A percentile compares a stretch with the other conserved stretches of the same genome.
phyloP scores from a whole-genome alignment of 208 protist genomes.

The Leishmania mexicana region DNA sequence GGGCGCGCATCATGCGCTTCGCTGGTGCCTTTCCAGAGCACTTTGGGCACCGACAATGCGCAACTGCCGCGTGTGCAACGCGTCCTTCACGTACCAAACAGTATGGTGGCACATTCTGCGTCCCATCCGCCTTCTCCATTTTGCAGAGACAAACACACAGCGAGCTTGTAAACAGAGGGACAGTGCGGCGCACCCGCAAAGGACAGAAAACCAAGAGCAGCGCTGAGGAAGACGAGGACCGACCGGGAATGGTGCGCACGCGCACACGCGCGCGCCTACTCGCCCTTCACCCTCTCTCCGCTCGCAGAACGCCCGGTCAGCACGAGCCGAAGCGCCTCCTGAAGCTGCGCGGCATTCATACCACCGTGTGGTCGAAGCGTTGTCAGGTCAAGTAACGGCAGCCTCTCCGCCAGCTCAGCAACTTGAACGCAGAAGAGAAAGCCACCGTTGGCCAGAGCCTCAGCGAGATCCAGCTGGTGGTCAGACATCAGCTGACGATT shows the following conservation, averaged over 20 bases:
- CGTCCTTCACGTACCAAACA: background rate
- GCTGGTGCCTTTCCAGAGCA: background rate
- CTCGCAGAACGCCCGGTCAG: conserved; percentile 23
- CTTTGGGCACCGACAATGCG: too few relatives aligned
- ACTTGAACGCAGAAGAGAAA: conserved; percentile 77
- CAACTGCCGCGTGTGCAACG: background rate
- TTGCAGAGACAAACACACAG: background rate
- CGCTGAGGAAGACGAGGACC: background rate
- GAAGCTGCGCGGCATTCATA: conserved; percentile 41
- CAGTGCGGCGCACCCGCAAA: background rate
- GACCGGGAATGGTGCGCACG: background rate
- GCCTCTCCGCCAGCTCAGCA: conserved; percentile 34
- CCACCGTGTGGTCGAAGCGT: conserved; percentile 54
- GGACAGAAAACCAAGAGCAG: background rate
- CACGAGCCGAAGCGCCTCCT: conserved; percentile 22
- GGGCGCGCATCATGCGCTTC: background rate
- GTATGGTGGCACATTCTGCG: background rate
- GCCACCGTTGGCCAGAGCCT: conserved; percentile 37
- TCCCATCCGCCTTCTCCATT: background rate
- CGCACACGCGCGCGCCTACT: background rate
- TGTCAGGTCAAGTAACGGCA: conserved; percentile 45
- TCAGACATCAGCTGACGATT: conserved; percentile 90
- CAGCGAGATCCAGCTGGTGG: conserved; percentile 88
- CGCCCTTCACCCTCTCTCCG: background rate
- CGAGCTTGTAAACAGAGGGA: background rate